These are phyloP conservation scores for Zangia roseola DNA, from an alignment of 768 basidiomycete species.

Conservation along the genomic window DNA sequence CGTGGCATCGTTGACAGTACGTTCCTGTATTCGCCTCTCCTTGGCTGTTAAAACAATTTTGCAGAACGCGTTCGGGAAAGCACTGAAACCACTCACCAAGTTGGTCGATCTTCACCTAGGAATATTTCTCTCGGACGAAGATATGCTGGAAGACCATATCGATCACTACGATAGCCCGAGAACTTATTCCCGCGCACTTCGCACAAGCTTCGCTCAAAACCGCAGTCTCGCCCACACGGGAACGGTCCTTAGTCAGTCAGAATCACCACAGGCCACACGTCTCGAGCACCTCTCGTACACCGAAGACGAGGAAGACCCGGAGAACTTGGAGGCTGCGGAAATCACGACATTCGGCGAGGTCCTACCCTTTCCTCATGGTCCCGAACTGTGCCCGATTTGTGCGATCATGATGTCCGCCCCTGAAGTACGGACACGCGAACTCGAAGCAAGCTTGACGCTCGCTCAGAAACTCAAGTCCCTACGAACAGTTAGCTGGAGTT, in stretches of 20 bases:
- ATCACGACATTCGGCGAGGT: conserved; percentile 9
- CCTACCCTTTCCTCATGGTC: conserved; percentile 31
- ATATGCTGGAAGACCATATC: conserved; percentile 46
- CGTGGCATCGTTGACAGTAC: conserved; percentile 49
- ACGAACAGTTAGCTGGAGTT: conserved; percentile 50
- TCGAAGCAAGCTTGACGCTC: conserved; percentile 46
- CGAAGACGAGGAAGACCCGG: conserved; percentile 15
- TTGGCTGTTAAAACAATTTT: conserved; percentile 5
- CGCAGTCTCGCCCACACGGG: not conserved
- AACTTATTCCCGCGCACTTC: conserved; percentile 19
- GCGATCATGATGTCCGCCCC: conserved; percentile 20
- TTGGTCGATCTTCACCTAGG: conserved; percentile 57
- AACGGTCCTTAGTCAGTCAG: conserved; percentile 26
- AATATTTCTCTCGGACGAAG: conserved; percentile 58
- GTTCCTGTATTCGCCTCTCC: conserved; percentile 19
- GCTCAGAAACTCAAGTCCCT: conserved; percentile 45
- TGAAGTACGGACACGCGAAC: conserved; percentile 42
- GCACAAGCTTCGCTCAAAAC: conserved; percentile 9
- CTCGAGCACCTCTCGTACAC: conserved; percentile 22
- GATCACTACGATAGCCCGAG: conserved; percentile 27
- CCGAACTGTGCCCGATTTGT: conserved; percentile 40
- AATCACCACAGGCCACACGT: conserved; percentile 5
- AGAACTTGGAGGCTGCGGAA: not conserved
- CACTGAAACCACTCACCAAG: conserved; percentile 45
- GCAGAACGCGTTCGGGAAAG: conserved; percentile 43